Evolutionary conservation across 352 stramenopile species (phyloP).

Genomic region (Phytophthora melonis): DNA sequence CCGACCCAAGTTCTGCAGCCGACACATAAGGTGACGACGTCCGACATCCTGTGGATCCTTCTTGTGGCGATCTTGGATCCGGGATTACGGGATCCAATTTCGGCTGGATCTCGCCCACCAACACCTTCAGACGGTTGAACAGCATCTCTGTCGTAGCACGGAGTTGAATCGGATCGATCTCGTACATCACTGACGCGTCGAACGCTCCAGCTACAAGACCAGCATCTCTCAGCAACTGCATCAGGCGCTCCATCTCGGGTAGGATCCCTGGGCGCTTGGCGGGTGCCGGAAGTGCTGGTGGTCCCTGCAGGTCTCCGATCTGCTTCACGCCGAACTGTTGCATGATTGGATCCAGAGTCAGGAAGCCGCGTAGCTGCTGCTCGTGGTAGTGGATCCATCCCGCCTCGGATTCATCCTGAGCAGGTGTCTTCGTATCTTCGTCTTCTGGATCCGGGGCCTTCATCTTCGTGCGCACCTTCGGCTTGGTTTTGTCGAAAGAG

Average conservation of each 20-base stretch:
- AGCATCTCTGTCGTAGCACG: neutral
- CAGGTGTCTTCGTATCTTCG: neutral
- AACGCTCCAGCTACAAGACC: neutral
- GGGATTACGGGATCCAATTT: too few relatives aligned
- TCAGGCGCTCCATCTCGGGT: neutral
- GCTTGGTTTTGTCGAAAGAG: neutral
- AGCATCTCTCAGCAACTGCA: neutral
- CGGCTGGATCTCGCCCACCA: neutral
- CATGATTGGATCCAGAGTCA: neutral
- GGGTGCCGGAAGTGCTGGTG: neutral
- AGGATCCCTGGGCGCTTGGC: too few relatives aligned
- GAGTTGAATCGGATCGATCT: too few relatives aligned
- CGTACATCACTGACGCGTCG: neutral
- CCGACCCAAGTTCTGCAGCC: neutral
- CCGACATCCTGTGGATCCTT: neutral
- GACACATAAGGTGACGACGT: neutral
- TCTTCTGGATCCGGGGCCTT: neutral
- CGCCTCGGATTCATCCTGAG: neutral
- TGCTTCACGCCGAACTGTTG: neutral
- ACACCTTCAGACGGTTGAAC: neutral
- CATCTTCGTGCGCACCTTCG: neutral
- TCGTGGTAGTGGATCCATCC: too few relatives aligned
- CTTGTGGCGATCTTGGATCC: neutral
- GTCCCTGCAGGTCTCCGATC: neutral
- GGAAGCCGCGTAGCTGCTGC: neutral